Base-by-base conservation (phyloP, 495 filamentous ascomycete genomes). In the Penicillium lividum region DNA sequence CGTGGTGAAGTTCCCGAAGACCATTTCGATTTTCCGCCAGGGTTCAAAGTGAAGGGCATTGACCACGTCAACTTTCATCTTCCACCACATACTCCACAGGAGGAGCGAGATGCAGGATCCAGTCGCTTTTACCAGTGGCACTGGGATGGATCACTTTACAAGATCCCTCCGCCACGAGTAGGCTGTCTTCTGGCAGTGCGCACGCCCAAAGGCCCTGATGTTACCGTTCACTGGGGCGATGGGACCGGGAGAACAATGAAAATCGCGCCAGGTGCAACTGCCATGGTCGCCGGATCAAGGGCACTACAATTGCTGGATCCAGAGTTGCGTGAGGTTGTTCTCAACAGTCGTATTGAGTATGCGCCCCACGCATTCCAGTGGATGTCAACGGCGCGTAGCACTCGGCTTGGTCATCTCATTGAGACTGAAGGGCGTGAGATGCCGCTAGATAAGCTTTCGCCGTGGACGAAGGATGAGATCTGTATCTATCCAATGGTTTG, bases 51-150 rank as follows among this genome's bases (percentile, higher is more conserved):
- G 45, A 64, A 69, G 43, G 69, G 67, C 2, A 67, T 69, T 48
- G 60, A 72, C 44, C 66, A 67, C 33, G 55, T 57, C 18, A 44
- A 67, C 27, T 69, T 68, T 50, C 69, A 63, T 40, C 30, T 72
- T 4, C 66, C 66, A 42, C 67, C 67, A 2, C 69, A 72, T 42
- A 65, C 64, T 30, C 61, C 66, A 18, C 56, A 56, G 16, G 62
- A 46, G n/a, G 67, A 72, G 15, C 22, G 64, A 16, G 66, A 68
- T 38, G 56, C 56, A 7, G 68, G 66, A 9, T 56, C 59, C 40
- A 61, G 57, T 33, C 50, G 68, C 7, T 71, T 71, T 48, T 71
- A 71, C 49, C 68, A 71, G 36, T 71, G 68, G 68, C 68, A 68
- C 57, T 71, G 63, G 43, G 68, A 71, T 54, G 68, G 56, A 0